These are phyloP conservation scores for Claviceps sp. DNA, from an alignment of 2,329 filamentous ascomycete species.

Conservation along the genomic window DNA sequence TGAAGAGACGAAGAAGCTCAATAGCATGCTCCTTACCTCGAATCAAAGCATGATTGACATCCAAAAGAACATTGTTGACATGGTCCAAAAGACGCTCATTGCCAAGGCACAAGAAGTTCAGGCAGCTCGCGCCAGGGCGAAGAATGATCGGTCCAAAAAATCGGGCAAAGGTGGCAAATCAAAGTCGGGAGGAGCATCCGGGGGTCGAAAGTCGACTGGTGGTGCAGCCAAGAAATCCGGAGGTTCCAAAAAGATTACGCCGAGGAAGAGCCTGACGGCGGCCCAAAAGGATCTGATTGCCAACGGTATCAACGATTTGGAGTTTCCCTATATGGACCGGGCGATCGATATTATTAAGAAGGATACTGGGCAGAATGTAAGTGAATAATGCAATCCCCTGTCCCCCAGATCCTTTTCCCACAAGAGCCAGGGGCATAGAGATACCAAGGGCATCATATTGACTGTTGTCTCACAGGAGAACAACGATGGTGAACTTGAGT, in stretches of 20 bases:
- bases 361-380: conserved; percentile 65
- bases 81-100: conserved; percentile 60
- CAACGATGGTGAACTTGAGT: conserved; percentile 43
- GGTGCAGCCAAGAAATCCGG: conserved; percentile 23
- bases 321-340: conserved; percentile 61
- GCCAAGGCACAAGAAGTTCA: conserved; percentile 54
- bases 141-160: conserved; percentile 48
- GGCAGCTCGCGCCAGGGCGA: conserved; percentile 31
- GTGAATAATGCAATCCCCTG: conserved; percentile 14
- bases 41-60: conserved; percentile 40
- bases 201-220: conserved; percentile 30
- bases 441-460: background rate
- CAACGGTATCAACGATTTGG: conserved; percentile 67
- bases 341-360: conserved; percentile 84
- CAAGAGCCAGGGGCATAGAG: background rate
- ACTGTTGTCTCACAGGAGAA: conserved; percentile 32
- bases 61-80: conserved; percentile 46
- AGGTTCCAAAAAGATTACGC: conserved; percentile 29
- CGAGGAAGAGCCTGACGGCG: conserved; percentile 47
- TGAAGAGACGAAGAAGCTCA: conserved; percentile 46
- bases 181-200: conserved; percentile 20
- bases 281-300: conserved; percentile 88
- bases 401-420: too few species aligned
- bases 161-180: conserved; percentile 45
- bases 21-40: conserved; percentile 36